These are phyloP conservation scores for Sorghum bicolor DNA, from an alignment of 176 grass and related monocot species.

Conservation along the genomic window Sorghum_bicolor_NCBIv3 NC_012876.2:1019501-1020000, in stretches of 20 bases:
- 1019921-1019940: slow-evolving; percentile 96
- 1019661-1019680: slow-evolving; percentile 12
- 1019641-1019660: not conserved
- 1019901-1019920: slow-evolving; percentile 99
- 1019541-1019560: not conserved
- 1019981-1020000: not conserved
- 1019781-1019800: slow-evolving; percentile 91
- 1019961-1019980: slow-evolving; percentile 6
- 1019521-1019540: not conserved
- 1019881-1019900: slow-evolving; percentile 99
- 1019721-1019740: not conserved
- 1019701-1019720: slow-evolving; percentile 17
- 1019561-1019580: not conserved
- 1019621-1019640: not conserved
- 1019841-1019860: slow-evolving; percentile 92
- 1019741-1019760: not conserved
- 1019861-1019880: slow-evolving; percentile 84
- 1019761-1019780: slow-evolving; percentile 23
- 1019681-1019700: slow-evolving; percentile 10
- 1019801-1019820: slow-evolving; percentile 81
- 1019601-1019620: not conserved
- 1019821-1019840: slow-evolving; percentile 91
- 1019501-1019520: slow-evolving; percentile 4
- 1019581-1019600: not conserved
- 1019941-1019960: slow-evolving; percentile 28